Base-by-base conservation (phyloP, 352 stramenopile species). In the Poterioochromonas sp. region DNA sequence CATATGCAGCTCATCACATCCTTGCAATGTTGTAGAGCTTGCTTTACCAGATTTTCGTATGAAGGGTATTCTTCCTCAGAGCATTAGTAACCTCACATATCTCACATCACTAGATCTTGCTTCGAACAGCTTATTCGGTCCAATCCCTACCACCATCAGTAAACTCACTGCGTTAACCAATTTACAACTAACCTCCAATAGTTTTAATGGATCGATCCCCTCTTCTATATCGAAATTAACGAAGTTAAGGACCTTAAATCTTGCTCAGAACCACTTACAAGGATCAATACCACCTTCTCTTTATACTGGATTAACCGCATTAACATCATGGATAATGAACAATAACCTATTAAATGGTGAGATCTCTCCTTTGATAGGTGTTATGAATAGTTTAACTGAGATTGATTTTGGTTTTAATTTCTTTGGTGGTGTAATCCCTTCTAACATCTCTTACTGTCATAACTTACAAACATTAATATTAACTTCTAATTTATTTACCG, bases 221-320 rank as follows among this genome's bases (percentile, higher is more conserved):
- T 53, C 63, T 37, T 73, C 63, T 20, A 43, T 69, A 43, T 3
- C 3, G 32, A 69, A 69, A 43, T 26, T 69, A 18, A 69, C 32
- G 39, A 11, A 39, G 8, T 5, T 69, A 1, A 32, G 5, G 60
- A 29, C 41, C 20, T 69, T 69, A n/a, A 11, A 39, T 5, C 1
- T 69, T 20, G 11, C 3, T 69, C 2, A 39, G 1, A 69, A 69
- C 26, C 11, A 69, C 11, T 43, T 69, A 1, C 39, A 1, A 43
- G 63, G 63, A 8, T 35, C 37, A 1, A 22, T 73, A 11, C 63
- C 63, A 3, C 15, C 63, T 40, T 35, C 35, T 54, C 11, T 73
- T n/a, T n/a, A n/a, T 11, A 12, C 37, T 35, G 15, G 32, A 35
- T 12, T 64, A 34, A 34, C 54, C 11, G 5, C 11, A 20, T n/a